Evolutionary conservation across 768 basidiomycete species (phyloP).

Genomic region (Butyriboletus loyo): DNA sequence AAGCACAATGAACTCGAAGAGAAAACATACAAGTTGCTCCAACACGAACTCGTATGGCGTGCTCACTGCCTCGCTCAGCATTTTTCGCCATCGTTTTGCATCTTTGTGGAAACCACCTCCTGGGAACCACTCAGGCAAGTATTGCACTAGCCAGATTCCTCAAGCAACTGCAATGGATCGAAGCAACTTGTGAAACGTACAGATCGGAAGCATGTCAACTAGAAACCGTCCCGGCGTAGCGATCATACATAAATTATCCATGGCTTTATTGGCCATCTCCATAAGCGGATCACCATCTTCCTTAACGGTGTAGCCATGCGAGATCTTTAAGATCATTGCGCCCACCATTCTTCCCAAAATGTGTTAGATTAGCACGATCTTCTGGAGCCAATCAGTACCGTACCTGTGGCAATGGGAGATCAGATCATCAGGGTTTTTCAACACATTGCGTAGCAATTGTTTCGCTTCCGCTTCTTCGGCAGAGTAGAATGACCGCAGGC

Average conservation of each 20-base stretch:
- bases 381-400: background rate
- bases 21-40: conserved; percentile 11
- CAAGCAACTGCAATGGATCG: no score
- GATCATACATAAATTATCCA: conserved; percentile 9
- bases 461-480: conserved; percentile 1
- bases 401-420: conserved; percentile 3
- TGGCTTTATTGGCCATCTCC: conserved; percentile 24
- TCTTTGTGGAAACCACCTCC: conserved; percentile 16
- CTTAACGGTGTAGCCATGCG: conserved; percentile 36
- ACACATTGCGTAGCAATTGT: conserved; percentile 2
- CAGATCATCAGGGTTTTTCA: conserved; percentile 1
- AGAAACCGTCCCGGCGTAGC: conserved; percentile 6
- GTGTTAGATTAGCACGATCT: background rate
- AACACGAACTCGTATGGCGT: conserved; percentile 7
- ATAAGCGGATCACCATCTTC: conserved; percentile 33
- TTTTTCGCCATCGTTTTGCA: conserved; percentile 2
- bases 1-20: background rate
- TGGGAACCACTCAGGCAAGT: conserved; percentile 23
- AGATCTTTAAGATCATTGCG: conserved; percentile 32
- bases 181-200: background rate
- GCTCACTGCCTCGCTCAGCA: background rate
- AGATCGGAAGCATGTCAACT: conserved; percentile 7
- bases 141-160: conserved; percentile 3
- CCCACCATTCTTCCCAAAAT: conserved; percentile 32
- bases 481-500: no score